Evolutionary conservation across 495 filamentous ascomycete genomes (phyloP).

Genomic region (Penicillium goetzii): DNA sequence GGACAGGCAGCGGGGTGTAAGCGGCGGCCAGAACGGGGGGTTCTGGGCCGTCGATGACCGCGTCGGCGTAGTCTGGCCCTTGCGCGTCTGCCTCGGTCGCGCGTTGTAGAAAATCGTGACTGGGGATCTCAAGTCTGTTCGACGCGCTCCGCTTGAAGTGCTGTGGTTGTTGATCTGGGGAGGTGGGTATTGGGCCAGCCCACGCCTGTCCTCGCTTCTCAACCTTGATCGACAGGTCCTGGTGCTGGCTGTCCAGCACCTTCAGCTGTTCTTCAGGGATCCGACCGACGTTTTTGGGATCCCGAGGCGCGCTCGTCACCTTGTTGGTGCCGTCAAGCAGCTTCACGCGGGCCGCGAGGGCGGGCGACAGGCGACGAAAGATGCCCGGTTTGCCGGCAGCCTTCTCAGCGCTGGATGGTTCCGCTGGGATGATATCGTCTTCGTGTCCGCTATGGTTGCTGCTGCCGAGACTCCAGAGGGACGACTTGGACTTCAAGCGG

Average conservation of each 20-base stretch:
- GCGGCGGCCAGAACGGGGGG: conserved; percentile 18
- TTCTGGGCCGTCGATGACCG: conserved; percentile 25
- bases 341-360: conserved; percentile 76
- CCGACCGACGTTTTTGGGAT: conserved; percentile 62
- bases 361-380: conserved; percentile 61
- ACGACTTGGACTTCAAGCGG: conserved; percentile 50
- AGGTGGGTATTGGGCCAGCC: conserved; percentile 47
- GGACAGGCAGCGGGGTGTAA: conserved; percentile 14
- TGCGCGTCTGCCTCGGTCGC: conserved; percentile 23
- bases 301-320: conserved; percentile 42
- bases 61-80: conserved; percentile 25
- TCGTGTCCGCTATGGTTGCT: conserved; percentile 36
- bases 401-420: conserved; percentile 34
- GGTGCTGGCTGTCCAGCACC: conserved; percentile 65
- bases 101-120: conserved; percentile 23
- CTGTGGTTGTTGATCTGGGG: conserved; percentile 20
- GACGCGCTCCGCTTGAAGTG: conserved; percentile 27
- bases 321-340: conserved; percentile 64
- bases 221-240: conserved; percentile 57
- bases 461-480: conserved; percentile 47
- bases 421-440: conserved; percentile 31
- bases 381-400: conserved; percentile 39
- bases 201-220: conserved; percentile 66
- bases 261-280: conserved; percentile 75
- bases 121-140: conserved; percentile 27